Evolutionary conservation across 495 filamentous ascomycete genomes (phyloP), one percentile per base, ranked within the genome.

Genomic region (Poronia punctata): DNA sequence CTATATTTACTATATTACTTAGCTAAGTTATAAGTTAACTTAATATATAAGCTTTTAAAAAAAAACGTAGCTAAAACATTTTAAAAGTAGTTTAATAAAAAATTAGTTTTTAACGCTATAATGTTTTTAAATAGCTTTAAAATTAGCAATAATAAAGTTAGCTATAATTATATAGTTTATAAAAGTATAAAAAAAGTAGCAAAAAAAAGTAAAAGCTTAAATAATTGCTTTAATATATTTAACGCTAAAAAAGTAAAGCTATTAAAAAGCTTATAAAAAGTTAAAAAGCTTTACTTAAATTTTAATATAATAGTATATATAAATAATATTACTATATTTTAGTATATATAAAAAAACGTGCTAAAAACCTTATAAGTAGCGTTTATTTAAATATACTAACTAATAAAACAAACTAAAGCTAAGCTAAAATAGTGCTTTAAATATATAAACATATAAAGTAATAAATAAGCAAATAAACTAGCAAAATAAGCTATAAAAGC

Each of bases 391-490:
- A 16, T 32, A 5, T 32, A 32, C 10, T 16, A 32, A 5, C 9
- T 32, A 16, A 10, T 16, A 15, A 32, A 32, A 16, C 3, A 16
- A 16, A 7, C 16, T 16, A 32, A 32, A 7, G n/a, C 19, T 7
- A 16, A 32, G 29, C 10, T 32, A 15, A 32, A 32, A 32, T 32
- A 32, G 19, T 32, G n/a, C n/a, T 32, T 32, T 16, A 32, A 32
- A 4, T 16, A 32, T 32, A 32, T 32, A 16, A 32, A 32, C 10
- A 32, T 32, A 15, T 16, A 32, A 32, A 17, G 11, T 2, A 32
- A 32, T 16, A 32, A 32, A 32, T 16, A 32, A 32, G 14, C 14
- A 16, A 32, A 32, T 16, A 16, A 16, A 32, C 19, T 32, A 16
- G 14, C 14, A 15, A 32, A 32, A 32, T 7, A 3, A 5, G 12